Conservation (phyloP, 192 early-diverging fungal genomes). For the Linnemannia elongata region DNA sequence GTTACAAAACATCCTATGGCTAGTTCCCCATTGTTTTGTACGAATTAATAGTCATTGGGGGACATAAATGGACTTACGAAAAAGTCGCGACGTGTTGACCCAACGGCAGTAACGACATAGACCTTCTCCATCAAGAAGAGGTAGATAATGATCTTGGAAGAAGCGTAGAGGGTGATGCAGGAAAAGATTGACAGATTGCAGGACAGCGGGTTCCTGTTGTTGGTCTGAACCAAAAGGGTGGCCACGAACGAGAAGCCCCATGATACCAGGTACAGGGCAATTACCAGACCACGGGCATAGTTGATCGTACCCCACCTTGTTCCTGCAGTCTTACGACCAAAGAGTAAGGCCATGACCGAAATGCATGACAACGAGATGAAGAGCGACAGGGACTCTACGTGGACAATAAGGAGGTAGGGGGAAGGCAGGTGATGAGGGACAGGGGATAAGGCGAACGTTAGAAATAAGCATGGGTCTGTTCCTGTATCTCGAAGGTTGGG, state of each 20-base stretch:
- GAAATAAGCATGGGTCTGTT: neutral
- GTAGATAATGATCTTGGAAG: constrained; percentile 51
- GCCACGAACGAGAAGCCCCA: constrained; percentile 56
- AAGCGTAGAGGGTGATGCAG: constrained; percentile 46
- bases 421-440: neutral
- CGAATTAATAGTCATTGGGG: neutral
- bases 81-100: constrained; percentile 3
- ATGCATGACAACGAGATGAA: constrained; percentile 55
- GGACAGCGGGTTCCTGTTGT: constrained; percentile 54
- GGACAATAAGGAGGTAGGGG: neutral
- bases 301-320: constrained; percentile 41
- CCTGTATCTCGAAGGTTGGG: neutral
- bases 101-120: constrained; percentile 16
- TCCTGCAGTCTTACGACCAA: constrained; percentile 56
- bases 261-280: constrained; percentile 33
- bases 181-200: constrained; percentile 41
- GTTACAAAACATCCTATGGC: neutral
- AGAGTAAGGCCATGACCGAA: constrained; percentile 44
- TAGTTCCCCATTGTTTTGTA: neutral
- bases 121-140: constrained; percentile 62
- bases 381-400: constrained; percentile 1
- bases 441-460: neutral
- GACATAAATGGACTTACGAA: neutral
- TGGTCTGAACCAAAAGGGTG: constrained; percentile 55
- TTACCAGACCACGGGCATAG: constrained; percentile 52